Evolutionary conservation across 345 rosid genomes (phyloP).

Genomic region (Erodium maritimum): DNA sequence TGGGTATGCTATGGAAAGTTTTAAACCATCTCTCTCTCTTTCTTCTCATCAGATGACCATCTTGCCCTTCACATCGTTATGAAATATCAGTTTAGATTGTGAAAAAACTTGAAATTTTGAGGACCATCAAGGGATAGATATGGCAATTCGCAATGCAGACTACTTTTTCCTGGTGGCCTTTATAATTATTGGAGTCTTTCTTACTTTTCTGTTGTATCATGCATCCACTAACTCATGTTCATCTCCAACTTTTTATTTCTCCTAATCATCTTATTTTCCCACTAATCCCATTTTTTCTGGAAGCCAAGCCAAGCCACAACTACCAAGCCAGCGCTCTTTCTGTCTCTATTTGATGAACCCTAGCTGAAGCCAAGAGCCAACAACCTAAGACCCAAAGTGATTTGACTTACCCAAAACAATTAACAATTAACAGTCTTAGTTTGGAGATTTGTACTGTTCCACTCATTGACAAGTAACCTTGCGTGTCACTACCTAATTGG

Average conservation of each 20-base stretch:
- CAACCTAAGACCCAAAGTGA: not conserved
- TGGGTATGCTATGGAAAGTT: conserved; percentile 14
- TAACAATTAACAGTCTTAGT: too few relatives aligned
- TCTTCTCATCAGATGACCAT: conserved; percentile 12
- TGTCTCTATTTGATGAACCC: not conserved
- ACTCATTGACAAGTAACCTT: conserved; percentile 9
- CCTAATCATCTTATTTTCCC: conserved; percentile 20
- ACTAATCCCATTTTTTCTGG: conserved; percentile 15
- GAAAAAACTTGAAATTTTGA: not conserved
- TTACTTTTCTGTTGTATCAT: conserved; percentile 12
- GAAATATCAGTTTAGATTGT: too few relatives aligned
- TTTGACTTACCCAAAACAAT: not conserved
- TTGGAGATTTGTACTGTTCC: conserved; percentile 5
- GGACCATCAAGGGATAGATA: not conserved
- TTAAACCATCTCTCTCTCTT: conserved; percentile 6
- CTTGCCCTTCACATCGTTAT: conserved; percentile 10
- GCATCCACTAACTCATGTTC: conserved; percentile 36
- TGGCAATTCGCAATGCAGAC: not conserved
- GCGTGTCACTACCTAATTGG: conserved; percentile 13
- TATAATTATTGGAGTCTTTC: conserved; percentile 14
- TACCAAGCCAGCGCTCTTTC: not conserved
- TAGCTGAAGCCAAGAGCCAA: not conserved
- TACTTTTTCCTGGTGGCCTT: conserved; percentile 18
- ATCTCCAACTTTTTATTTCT: conserved; percentile 13
- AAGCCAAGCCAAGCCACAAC: conserved; percentile 6